Percentiles rank a stretch among this genome's conserved stretches.
Conservation (phyloP, 1,139 yeast genomes). For the Lodderomyces parapsilosis region DNA sequence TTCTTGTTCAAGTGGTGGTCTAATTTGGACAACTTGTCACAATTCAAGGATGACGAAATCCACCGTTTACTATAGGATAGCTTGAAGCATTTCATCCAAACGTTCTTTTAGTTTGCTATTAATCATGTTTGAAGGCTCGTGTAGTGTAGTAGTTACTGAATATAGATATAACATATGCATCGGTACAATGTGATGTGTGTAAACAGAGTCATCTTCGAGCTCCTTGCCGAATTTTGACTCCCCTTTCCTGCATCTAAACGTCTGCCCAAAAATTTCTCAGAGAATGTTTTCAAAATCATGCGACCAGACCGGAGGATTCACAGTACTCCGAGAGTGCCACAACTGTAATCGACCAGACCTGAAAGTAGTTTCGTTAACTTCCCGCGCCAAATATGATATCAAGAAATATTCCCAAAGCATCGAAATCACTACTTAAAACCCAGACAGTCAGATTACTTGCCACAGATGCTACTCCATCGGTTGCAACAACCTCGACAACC, state of each 20-base stretch:
- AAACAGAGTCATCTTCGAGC: neutral
- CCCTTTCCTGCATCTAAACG: neutral
- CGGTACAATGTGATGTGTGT: neutral
- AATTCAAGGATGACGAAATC: conserved; percentile 44
- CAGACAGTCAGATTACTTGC: conserved; percentile 1
- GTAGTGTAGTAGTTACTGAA: neutral
- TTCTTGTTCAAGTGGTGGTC: conserved; percentile 95
- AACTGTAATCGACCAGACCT: neutral
- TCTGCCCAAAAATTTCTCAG: neutral
- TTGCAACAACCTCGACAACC: neutral
- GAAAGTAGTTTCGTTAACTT: no score
- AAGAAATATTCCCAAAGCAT: neutral
- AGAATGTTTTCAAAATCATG: neutral
- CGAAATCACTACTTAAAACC: neutral
- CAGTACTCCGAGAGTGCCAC: neutral
- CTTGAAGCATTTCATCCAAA: no score
- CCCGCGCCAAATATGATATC: neutral
- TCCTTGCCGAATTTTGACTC: neutral
- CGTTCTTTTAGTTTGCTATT: no score
- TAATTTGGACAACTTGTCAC: conserved; percentile 55
- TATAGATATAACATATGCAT: neutral
- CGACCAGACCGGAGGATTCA: neutral
- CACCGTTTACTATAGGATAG: conserved; percentile 38
- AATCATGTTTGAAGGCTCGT: no score
- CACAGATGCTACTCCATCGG: conserved; percentile 3